Conservation (phyloP, 2,329 filamentous ascomycete genomes). For the Claviceps sp. region DNA sequence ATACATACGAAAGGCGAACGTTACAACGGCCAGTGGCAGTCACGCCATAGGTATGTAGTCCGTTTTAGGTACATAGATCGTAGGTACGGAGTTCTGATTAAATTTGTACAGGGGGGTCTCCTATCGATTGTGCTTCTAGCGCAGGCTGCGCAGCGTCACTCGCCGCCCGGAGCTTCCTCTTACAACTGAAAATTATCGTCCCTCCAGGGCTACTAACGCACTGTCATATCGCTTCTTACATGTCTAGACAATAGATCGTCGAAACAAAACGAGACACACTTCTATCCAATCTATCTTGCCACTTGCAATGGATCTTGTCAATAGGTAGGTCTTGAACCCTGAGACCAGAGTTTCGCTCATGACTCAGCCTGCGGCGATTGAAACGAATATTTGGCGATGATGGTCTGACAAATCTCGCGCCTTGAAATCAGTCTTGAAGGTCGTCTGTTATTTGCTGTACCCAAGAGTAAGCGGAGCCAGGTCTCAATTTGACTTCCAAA, state of each 20-base stretch:
- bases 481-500: not conserved
- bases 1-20: no score
- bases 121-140: no score
- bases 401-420: not conserved
- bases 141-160: no score
- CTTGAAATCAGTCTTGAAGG: constrained; percentile 59
- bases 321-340: constrained; percentile 28
- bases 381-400: not conserved
- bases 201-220: not conserved
- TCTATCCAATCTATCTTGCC: not conserved
- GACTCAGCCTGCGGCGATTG: not conserved
- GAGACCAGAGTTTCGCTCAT: not conserved
- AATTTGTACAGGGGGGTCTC: no score
- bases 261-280: not conserved
- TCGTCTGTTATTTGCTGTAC: constrained; percentile 89
- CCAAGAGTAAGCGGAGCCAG: constrained; percentile 63
- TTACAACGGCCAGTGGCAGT: no score
- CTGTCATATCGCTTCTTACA: not conserved
- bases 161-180: no score
- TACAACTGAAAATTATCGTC: not conserved
- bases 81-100: no score
- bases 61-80: no score
- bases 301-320: constrained; percentile 36
- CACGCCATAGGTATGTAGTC: no score
- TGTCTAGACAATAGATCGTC: not conserved